These are phyloP conservation scores for Aspergillus novoparasiticus DNA, from an alignment of 2,329 filamentous ascomycete genomes.

Conservation along the genomic window DNA sequence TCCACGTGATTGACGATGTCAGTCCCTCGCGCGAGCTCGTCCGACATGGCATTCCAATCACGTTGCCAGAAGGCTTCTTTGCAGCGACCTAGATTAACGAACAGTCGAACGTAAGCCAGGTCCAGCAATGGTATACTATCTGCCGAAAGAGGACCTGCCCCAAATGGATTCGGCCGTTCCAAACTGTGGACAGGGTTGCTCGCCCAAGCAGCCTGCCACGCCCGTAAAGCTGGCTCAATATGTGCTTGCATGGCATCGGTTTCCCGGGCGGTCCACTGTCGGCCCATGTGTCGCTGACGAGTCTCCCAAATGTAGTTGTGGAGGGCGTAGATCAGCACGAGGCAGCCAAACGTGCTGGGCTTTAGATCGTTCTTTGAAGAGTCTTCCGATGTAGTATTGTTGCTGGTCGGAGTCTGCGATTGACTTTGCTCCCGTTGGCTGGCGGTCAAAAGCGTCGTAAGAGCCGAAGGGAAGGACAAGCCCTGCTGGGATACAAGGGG, in stretches of 20 bases:
- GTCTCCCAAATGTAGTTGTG: conserved; percentile 99
- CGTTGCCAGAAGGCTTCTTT: conserved; percentile 94
- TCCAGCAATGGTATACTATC: conserved; percentile 91
- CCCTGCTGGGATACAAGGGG: conserved; percentile 69
- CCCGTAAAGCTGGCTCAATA: conserved; percentile 88
- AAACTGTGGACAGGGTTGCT: conserved; percentile 82
- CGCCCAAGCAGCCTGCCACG: conserved; percentile 92
- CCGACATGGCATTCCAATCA: conserved; percentile 88
- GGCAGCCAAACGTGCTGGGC: conserved; percentile 88
- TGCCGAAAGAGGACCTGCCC: conserved; percentile 77
- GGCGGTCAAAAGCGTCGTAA: conserved; percentile 78
- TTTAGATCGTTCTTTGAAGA: conserved; percentile 65
- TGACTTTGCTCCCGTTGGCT: conserved; percentile 64
- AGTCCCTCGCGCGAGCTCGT: conserved; percentile 77
- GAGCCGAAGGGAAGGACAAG: conserved; percentile 77
- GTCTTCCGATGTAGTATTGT: conserved; percentile 51
- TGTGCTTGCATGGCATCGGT: conserved; percentile 95
- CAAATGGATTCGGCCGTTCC: conserved; percentile 82
- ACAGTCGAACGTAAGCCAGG: conserved; percentile 86
- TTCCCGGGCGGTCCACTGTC: conserved; percentile 87
- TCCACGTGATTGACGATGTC: conserved; percentile 76
- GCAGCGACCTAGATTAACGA: conserved; percentile 87
- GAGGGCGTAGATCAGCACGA: conserved; percentile 88
- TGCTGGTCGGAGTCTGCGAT: conserved; percentile 47
- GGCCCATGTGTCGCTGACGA: conserved; percentile 82